Evolutionary conservation across 225 moss, liverwort and hornwort species (phyloP).

Genomic region (Polytrichum formosum): DNA sequence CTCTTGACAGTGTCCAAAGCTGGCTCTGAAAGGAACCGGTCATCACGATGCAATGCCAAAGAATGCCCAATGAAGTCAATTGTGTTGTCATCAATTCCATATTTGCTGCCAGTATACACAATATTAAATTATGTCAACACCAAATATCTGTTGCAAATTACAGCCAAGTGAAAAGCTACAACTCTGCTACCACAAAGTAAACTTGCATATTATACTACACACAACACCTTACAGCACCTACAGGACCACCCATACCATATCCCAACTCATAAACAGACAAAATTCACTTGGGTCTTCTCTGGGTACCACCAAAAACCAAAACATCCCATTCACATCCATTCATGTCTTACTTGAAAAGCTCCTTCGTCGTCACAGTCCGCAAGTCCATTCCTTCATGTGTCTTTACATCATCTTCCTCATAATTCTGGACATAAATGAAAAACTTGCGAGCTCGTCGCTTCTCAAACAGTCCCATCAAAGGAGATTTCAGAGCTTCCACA

Average conservation of each 20-base stretch:
- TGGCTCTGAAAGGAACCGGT: conserved; percentile 65
- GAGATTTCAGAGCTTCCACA: conserved; percentile 89
- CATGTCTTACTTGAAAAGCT: conserved; percentile 66
- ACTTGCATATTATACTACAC: too few relatives aligned
- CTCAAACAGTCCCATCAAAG: conserved; percentile 88
- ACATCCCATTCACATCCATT: too few relatives aligned
- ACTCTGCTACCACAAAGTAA: too few relatives aligned
- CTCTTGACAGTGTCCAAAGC: conserved; percentile 77
- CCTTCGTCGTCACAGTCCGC: conserved; percentile 64
- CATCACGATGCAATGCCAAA: conserved; percentile 86
- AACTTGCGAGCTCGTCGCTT: conserved; percentile 86
- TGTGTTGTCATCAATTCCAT: conserved; percentile 76
- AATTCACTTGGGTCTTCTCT: too few relatives aligned
- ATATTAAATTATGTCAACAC: too few relatives aligned
- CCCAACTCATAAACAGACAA: too few relatives aligned
- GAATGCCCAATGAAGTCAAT: conserved; percentile 92
- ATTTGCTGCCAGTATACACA: conserved; percentile 39
- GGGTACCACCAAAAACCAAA: too few relatives aligned
- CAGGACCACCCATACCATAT: too few relatives aligned
- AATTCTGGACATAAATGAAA: conserved; percentile 90
- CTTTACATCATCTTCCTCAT: conserved; percentile 66
- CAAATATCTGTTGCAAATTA: too few relatives aligned
- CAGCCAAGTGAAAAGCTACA: too few relatives aligned
- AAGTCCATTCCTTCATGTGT: conserved; percentile 88
- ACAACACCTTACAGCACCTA: too few relatives aligned